A percentile compares a stretch with the other conserved stretches of the same genome.
These are phyloP conservation scores for Hypoxylon sp. DNA, from an alignment of 2,329 filamentous ascomycete genomes.

Conservation along the genomic window DNA sequence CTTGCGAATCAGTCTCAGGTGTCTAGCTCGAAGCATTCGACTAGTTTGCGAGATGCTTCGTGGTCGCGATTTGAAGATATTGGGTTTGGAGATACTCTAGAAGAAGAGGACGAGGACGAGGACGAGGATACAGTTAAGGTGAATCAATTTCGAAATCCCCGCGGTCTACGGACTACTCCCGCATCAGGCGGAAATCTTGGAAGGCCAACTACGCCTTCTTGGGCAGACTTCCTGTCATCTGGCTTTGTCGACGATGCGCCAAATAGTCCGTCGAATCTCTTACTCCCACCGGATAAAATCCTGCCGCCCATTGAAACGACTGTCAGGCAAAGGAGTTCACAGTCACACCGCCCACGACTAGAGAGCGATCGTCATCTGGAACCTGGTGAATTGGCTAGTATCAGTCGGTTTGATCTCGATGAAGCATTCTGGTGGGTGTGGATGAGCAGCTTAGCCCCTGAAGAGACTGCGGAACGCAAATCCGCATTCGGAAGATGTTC, in stretches of 20 bases:
- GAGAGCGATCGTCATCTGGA: conserved; percentile 78
- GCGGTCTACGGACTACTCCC: conserved; percentile 73
- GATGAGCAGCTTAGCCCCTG: conserved; percentile 94
- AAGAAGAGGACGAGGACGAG: conserved; percentile 76
- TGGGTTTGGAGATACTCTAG: conserved; percentile 82
- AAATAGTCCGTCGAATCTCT: conserved; percentile 72
- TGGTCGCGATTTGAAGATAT: conserved; percentile 98
- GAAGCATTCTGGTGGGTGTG: conserved; percentile 99
- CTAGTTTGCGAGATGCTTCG: conserved; percentile 82
- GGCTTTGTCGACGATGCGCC: conserved; percentile 86
- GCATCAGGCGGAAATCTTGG: conserved; percentile 75
- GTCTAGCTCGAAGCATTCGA: conserved; percentile 77
- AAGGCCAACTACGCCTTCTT: conserved; percentile 93
- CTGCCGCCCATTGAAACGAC: conserved; percentile 84
- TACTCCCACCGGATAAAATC: conserved; percentile 92
- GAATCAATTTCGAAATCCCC: conserved; percentile 54
- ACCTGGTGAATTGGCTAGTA: conserved; percentile 94
- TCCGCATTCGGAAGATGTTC: conserved; percentile 94
- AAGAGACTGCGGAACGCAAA: conserved; percentile 88
- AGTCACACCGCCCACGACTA: conserved; percentile 82
- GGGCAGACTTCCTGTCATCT: conserved; percentile 96
- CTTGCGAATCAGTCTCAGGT: conserved; percentile 87
- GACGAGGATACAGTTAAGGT: conserved; percentile 67
- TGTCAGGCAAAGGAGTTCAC: conserved; percentile 83
- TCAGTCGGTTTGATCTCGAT: conserved; percentile 86